These are phyloP conservation scores for Cladophialophora exuberans DNA, from an alignment of 2,329 filamentous ascomycete species.

Conservation along the genomic window DNA sequence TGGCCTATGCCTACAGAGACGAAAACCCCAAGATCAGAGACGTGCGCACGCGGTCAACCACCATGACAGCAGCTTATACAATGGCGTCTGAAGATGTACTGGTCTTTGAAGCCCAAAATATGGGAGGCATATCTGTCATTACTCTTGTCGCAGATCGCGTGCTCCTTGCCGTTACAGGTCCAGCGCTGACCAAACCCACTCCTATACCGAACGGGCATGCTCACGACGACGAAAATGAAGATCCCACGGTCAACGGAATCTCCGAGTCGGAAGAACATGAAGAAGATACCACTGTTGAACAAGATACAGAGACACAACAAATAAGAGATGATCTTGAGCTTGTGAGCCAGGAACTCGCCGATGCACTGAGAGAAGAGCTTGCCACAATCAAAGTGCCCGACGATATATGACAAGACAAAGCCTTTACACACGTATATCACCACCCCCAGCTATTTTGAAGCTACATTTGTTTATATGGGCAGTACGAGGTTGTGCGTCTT, in stretches of 20 bases:
- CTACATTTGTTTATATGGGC: neutral
- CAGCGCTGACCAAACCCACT: constrained; percentile 18
- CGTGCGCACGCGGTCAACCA: constrained; percentile 34
- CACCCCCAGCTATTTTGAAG: neutral
- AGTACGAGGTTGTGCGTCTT: neutral
- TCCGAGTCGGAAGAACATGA: neutral
- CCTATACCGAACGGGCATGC: constrained; percentile 1
- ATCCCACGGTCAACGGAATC: neutral
- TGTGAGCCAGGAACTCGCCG: constrained; percentile 31
- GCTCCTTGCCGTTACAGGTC: constrained; percentile 33
- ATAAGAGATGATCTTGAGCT: constrained; percentile 31
- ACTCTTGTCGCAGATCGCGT: constrained; percentile 32
- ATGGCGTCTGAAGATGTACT: constrained; percentile 32
- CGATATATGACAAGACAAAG: constrained; percentile 28
- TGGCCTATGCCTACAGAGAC: constrained; percentile 32
- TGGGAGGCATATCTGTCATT: constrained; percentile 31
- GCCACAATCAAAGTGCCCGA: constrained; percentile 32
- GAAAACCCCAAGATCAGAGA: constrained; percentile 30
- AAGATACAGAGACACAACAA: constrained; percentile 21
- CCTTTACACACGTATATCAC: neutral
- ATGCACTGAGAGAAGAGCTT: constrained; percentile 29
- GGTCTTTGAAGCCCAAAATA: constrained; percentile 34
- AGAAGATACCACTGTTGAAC: constrained; percentile 8
- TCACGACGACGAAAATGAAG: constrained; percentile 4
- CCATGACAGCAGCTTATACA: constrained; percentile 34